These are phyloP conservation scores for Lactarius quietus DNA, from an alignment of 768 basidiomycete species.

Conservation along the genomic window DNA sequence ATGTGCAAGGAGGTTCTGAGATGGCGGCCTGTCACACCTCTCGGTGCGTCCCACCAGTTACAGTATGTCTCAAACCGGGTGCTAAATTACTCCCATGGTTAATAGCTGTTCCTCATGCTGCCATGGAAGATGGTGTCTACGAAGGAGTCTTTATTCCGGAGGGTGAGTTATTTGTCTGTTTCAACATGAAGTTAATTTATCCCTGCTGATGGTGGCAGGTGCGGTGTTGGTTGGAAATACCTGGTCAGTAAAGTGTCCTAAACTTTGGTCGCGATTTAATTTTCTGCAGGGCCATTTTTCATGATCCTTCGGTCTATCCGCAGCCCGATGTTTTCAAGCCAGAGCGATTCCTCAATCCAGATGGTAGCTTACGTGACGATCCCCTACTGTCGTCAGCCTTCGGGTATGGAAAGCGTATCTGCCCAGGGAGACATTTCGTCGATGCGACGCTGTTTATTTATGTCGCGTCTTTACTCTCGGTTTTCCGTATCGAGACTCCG, in stretches of 20 bases:
- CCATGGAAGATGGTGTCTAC: conserved; percentile 23
- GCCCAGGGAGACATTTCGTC: conserved; percentile 20
- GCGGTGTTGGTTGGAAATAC: conserved; percentile 23
- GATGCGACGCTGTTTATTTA: not conserved
- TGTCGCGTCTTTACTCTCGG: no score
- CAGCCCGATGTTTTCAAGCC: conserved; percentile 47
- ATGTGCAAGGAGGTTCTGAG: conserved; percentile 26
- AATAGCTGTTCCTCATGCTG: conserved; percentile 22
- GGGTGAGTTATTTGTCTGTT: not conserved
- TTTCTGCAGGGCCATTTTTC: conserved; percentile 33
- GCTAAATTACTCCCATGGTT: not conserved
- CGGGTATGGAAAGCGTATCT: conserved; percentile 26
- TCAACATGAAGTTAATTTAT: not conserved
- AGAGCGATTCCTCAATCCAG: conserved; percentile 37
- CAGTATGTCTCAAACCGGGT: not conserved
- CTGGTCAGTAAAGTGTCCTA: conserved; percentile 14
- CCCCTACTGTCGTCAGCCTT: conserved; percentile 13
- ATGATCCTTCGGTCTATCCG: conserved; percentile 47
- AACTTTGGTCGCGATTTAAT: not conserved
- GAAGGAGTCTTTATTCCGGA: conserved; percentile 26
- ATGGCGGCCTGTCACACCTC: conserved; percentile 20
- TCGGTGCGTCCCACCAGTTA: conserved; percentile 15
- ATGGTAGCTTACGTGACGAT: conserved; percentile 15
- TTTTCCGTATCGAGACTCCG: no score
- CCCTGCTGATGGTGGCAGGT: conserved; percentile 7